Conservation (phyloP, 2,329 filamentous ascomycete species). For the Huntiella omanensis region DNA sequence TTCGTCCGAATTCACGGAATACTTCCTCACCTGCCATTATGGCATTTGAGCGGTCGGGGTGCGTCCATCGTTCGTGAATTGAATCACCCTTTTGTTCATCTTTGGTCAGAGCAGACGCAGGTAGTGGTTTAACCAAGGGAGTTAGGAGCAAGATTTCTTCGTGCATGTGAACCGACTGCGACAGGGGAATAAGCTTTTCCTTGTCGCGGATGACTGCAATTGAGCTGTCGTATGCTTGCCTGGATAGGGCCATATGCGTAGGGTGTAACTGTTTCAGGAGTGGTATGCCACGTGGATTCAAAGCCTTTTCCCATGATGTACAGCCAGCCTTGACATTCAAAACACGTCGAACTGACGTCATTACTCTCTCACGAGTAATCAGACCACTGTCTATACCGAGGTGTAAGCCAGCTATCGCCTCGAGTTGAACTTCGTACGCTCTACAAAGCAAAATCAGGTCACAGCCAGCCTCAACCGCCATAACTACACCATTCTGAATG, state of each 20-base stretch:
- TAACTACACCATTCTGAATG: slow-evolving; percentile 90
- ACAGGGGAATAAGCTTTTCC: slow-evolving; percentile 64
- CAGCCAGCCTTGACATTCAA: slow-evolving; percentile 66
- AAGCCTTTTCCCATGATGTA: slow-evolving; percentile 76
- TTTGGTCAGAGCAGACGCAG: slow-evolving; percentile 60
- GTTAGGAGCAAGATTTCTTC: slow-evolving; percentile 83
- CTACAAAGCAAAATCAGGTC: slow-evolving; percentile 79
- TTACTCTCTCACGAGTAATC: slow-evolving; percentile 61
- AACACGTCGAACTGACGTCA: slow-evolving; percentile 61
- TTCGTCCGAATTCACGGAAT: slow-evolving; percentile 74
- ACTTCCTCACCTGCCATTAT: slow-evolving; percentile 88
- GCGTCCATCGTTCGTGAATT: slow-evolving; percentile 8
- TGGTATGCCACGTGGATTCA: slow-evolving; percentile 67
- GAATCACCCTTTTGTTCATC: slow-evolving; percentile 17
- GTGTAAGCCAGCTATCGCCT: slow-evolving; percentile 79
- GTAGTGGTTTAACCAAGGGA: slow-evolving; percentile 78
- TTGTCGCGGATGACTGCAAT: slow-evolving; percentile 88
- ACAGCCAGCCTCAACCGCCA: slow-evolving; percentile 92
- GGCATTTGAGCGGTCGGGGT: slow-evolving; percentile 23
- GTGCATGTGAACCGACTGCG: slow-evolving; percentile 60
- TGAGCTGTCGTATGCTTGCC: slow-evolving; percentile 73
- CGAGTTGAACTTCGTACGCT: slow-evolving; percentile 72
- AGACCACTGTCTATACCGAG: slow-evolving; percentile 80
- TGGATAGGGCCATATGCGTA: slow-evolving; percentile 62
- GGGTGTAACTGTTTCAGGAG: slow-evolving; percentile 67